Percentiles rank a stretch among this genome's conserved stretches.
Conservation (phyloP, 768 basidiomycete genomes). For the Amanita thiersii region DNA sequence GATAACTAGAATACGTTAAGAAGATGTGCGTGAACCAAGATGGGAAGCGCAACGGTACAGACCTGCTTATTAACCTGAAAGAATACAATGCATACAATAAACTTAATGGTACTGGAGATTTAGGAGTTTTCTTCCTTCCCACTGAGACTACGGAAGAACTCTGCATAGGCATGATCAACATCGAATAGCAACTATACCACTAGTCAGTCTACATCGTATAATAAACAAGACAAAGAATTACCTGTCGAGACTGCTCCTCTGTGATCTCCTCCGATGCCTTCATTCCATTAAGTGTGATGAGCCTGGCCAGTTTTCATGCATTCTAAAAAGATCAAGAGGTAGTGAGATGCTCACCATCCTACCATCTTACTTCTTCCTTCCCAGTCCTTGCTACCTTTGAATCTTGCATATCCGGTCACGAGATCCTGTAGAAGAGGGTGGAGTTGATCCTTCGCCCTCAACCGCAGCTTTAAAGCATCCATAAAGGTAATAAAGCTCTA, state of each 20-base stretch:
- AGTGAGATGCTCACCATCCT: slow-evolving; percentile 61
- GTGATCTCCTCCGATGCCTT: slow-evolving; percentile 94
- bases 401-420: slow-evolving; percentile 89
- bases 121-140: too few relatives aligned
- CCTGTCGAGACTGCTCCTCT: slow-evolving; percentile 93
- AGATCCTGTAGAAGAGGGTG: slow-evolving; percentile 93
- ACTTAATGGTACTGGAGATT: too few relatives aligned
- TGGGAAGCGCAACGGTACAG: too few relatives aligned
- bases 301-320: slow-evolving; percentile 36
- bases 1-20: too few relatives aligned
- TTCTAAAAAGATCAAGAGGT: not conserved
- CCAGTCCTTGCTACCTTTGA: slow-evolving; percentile 94
- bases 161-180: slow-evolving; percentile 91
- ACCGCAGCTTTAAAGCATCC: slow-evolving; percentile 88
- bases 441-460: slow-evolving; percentile 95
- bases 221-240: slow-evolving; percentile 19
- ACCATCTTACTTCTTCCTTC: slow-evolving; percentile 93
- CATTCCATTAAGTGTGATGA: slow-evolving; percentile 96
- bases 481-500: slow-evolving; percentile 98
- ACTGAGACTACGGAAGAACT: slow-evolving; percentile 78
- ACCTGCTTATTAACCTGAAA: too few relatives aligned
- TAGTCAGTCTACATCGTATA: slow-evolving; percentile 2
- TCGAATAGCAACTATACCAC: slow-evolving; percentile 77
- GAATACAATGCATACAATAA: too few relatives aligned
- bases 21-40: too few relatives aligned